These are phyloP conservation scores for Beauveria pseudobassiana DNA, from an alignment of 2,329 filamentous ascomycete genomes.

Conservation along the genomic window DNA sequence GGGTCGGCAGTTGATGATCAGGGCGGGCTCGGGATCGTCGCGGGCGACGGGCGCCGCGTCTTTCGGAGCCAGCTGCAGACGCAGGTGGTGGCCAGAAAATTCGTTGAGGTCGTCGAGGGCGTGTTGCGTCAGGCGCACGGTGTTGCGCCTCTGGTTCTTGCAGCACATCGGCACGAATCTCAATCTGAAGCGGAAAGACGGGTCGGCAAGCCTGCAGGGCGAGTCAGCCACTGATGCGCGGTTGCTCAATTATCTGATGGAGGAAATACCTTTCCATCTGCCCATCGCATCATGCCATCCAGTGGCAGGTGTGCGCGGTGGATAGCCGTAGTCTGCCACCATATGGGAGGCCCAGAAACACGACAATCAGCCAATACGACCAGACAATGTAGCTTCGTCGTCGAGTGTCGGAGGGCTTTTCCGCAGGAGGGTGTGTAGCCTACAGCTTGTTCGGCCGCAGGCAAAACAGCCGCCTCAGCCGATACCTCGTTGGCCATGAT, in stretches of 20 bases:
- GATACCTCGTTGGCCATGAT: not conserved
- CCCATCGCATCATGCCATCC: slow-evolving; percentile 83
- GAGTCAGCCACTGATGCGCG: not conserved
- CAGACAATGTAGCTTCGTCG: slow-evolving; percentile 68
- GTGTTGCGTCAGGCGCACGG: slow-evolving; percentile 71
- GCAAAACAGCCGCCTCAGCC: not conserved
- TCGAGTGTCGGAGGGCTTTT: slow-evolving; percentile 61
- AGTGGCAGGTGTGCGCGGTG: slow-evolving; percentile 80
- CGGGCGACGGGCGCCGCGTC: slow-evolving; percentile 20
- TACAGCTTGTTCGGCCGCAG: slow-evolving; percentile 13
- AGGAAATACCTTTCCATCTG: slow-evolving; percentile 66
- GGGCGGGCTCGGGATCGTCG: slow-evolving; percentile 46
- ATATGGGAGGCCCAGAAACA: slow-evolving; percentile 80
- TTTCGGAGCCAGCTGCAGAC: slow-evolving; percentile 32
- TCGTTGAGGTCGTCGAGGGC: slow-evolving; percentile 81
- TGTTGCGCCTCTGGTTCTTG: slow-evolving; percentile 61
- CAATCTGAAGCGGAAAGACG: slow-evolving; percentile 79
- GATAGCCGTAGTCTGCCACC: slow-evolving; percentile 92
- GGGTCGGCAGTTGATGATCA: slow-evolving; percentile 64
- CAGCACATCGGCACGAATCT: slow-evolving; percentile 62
- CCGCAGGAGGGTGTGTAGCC: slow-evolving; percentile 54
- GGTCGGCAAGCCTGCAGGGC: slow-evolving; percentile 69
- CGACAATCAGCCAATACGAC: slow-evolving; percentile 84
- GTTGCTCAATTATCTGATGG: no score
- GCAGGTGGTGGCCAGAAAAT: slow-evolving; percentile 76